phyloP scores from a whole-genome alignment of 495 filamentous ascomycete genomes.

The Rhypophila decipiens region DNA sequence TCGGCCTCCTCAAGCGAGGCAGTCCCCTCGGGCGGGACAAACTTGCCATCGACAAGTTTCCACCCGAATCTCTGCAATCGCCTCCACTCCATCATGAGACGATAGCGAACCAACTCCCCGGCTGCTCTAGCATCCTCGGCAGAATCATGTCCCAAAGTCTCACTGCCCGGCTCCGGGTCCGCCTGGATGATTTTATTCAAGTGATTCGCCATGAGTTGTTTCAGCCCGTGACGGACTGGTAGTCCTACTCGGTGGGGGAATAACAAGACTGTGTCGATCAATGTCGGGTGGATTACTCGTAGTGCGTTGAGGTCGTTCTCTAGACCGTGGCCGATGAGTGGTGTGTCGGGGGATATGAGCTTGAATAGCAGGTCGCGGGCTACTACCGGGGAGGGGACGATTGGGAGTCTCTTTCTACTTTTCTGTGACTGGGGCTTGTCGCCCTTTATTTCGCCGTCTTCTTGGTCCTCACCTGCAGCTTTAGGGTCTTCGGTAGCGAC shows the following conservation, averaged over 20 bases:
- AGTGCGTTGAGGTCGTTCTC: slow-evolving; percentile 88
- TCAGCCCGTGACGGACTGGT: slow-evolving; percentile 70
- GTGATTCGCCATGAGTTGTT: slow-evolving; percentile 54
- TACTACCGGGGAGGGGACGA: slow-evolving; percentile 61
- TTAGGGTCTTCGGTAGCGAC: not conserved
- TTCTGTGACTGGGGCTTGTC: slow-evolving; percentile 1
- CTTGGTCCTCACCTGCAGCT: not conserved
- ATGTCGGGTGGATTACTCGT: slow-evolving; percentile 73
- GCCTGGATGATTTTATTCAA: slow-evolving; percentile 74
- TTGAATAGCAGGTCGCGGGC: slow-evolving; percentile 70
- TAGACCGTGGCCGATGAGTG: slow-evolving; percentile 85
- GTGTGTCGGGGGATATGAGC: slow-evolving; percentile 64
- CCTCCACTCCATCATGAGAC: slow-evolving; percentile 60
- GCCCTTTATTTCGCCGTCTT: not conserved
- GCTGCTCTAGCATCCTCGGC: slow-evolving; percentile 84
- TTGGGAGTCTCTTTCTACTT: slow-evolving; percentile 41
- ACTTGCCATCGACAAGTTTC: slow-evolving; percentile 43
- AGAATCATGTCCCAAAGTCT: slow-evolving; percentile 67
- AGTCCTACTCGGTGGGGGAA: slow-evolving; percentile 72
- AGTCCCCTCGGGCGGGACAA: slow-evolving; percentile 38
- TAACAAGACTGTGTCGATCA: slow-evolving; percentile 82
- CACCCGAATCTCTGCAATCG: slow-evolving; percentile 58
- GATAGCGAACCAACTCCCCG: slow-evolving; percentile 71
- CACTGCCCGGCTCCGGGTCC: slow-evolving; percentile 33
- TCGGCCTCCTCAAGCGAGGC: not conserved